A percentile compares a stretch with the other conserved stretches of the same genome.
Conservation (phyloP, 305 asterid genomes). For the Fraxinus ornus region DNA sequence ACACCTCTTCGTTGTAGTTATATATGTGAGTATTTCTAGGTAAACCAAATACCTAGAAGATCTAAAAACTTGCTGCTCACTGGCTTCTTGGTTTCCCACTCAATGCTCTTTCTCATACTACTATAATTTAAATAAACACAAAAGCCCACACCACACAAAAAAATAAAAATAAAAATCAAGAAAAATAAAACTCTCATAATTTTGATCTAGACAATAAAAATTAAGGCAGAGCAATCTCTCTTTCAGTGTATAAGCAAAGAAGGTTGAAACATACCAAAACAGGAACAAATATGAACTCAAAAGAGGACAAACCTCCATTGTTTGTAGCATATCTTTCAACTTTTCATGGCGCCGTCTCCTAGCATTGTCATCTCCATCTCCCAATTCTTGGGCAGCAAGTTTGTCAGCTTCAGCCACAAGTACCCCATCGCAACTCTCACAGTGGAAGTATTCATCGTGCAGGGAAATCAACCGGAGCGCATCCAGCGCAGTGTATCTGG, state of each 20-base stretch:
- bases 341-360: constrained; percentile 79
- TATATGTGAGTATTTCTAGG: neutral
- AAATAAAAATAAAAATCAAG: neutral
- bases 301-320: constrained; percentile 75
- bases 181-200: neutral
- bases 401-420: constrained; percentile 85
- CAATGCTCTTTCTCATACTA: neutral
- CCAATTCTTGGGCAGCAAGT: constrained; percentile 59
- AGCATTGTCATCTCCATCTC: constrained; percentile 93
- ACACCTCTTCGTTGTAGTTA: neutral
- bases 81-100: neutral
- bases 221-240: neutral
- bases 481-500: constrained; percentile 90
- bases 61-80: neutral
- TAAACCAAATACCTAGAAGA: neutral
- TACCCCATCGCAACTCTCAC: constrained; percentile 78
- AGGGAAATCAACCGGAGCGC: constrained; percentile 68
- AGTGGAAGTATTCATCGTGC: constrained; percentile 75
- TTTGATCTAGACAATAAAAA: neutral
- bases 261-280: constrained; percentile 3
- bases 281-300: constrained; percentile 16
- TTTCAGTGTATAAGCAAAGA: constrained; percentile 7
- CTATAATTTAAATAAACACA: neutral
- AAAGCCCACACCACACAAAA: neutral
- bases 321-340: constrained; percentile 68